A percentile compares a stretch with the other conserved stretches of the same genome.
phyloP scores from a whole-genome alignment of 768 basidiomycete species.

The Paxillus ammoniavirescens region DNA sequence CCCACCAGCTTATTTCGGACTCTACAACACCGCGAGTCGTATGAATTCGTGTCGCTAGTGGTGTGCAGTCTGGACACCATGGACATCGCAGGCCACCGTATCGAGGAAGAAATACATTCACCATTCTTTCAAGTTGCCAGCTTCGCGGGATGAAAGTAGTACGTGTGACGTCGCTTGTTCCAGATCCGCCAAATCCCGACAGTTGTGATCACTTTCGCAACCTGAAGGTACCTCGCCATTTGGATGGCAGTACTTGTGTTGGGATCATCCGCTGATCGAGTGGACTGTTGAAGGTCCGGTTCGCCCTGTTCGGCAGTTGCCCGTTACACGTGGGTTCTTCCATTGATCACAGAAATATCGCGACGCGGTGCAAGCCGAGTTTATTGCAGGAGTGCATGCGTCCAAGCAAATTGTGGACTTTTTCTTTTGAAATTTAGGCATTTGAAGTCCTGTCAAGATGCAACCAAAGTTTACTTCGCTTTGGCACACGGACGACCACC shows the following conservation, averaged over 20 bases:
- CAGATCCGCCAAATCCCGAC: not conserved
- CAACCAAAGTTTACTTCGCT: no score
- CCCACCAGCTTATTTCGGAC: not conserved
- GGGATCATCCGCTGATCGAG: not conserved
- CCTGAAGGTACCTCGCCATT: no score
- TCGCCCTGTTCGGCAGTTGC: not conserved
- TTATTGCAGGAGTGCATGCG: no score
- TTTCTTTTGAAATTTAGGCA: no score
- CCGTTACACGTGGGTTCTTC: not conserved
- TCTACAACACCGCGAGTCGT: not conserved
- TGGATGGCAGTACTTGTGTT: not conserved
- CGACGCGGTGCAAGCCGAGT: no score
- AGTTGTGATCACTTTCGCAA: not conserved
- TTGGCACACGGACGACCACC: no score
- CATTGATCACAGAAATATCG: no score
- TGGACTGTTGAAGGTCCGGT: no score
- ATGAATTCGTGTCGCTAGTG: not conserved
- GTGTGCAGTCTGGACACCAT: not conserved
- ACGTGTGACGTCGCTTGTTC: slow-evolving; percentile 5
- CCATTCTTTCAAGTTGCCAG: not conserved
- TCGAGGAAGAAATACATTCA: not conserved
- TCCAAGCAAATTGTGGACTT: no score
- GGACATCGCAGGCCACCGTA: not conserved
- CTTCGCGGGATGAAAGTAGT: slow-evolving; percentile 1
- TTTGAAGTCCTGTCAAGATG: no score